These are phyloP conservation scores for Trifolium pratense DNA, from an alignment of 306 rosid species.

Conservation along the genomic window DNA sequence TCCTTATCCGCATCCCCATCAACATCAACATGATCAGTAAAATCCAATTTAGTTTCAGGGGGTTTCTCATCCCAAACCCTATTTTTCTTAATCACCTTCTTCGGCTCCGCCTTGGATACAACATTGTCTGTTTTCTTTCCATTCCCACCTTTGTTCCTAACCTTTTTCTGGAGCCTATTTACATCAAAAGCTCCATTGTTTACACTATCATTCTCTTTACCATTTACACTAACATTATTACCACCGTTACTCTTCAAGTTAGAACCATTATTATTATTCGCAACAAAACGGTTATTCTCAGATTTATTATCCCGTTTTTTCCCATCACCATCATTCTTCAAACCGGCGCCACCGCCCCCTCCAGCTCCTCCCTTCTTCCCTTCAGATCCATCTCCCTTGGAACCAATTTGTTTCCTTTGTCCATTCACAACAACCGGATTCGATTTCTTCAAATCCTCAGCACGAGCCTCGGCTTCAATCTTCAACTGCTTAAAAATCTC, in stretches of 20 bases:
- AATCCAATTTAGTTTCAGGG: constrained; percentile 73
- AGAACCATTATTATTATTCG: constrained; percentile 42
- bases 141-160: constrained; percentile 73
- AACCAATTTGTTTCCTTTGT: constrained; percentile 48
- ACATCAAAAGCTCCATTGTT: constrained; percentile 96
- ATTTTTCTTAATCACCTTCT: constrained; percentile 77
- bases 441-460: constrained; percentile 76
- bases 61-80: constrained; percentile 89
- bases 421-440: constrained; percentile 43
- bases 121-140: constrained; percentile 64
- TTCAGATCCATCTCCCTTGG: constrained; percentile 64
- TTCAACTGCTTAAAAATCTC: constrained; percentile 67
- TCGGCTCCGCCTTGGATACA: constrained; percentile 70
- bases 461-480: constrained; percentile 88
- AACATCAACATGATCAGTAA: constrained; percentile 59
- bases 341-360: constrained; percentile 46
- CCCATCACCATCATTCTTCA: constrained; percentile 44
- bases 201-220: constrained; percentile 75
- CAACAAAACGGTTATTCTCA: constrained; percentile 68
- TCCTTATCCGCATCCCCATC: constrained; percentile 65
- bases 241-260: constrained; percentile 47
- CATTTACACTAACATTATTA: constrained; percentile 46
- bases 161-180: constrained; percentile 87
- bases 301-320: constrained; percentile 56
- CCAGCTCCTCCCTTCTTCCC: constrained; percentile 53